Evolutionary conservation across 2,329 filamentous ascomycete genomes (phyloP), one percentile per base, ranked within the genome.

Genomic region (Fusarium graminum): DNA sequence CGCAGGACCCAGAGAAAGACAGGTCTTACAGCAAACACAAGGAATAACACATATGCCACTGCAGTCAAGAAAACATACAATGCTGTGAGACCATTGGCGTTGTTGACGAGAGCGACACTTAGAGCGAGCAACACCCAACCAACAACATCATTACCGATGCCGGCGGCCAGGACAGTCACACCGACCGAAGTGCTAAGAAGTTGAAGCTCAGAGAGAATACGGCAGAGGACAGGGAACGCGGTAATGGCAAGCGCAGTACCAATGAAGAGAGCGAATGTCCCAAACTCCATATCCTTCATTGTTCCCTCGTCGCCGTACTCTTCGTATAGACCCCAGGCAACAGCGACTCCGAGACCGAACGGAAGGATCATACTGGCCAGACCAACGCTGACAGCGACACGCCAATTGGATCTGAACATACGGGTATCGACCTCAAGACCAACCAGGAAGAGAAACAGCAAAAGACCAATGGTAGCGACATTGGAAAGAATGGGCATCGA

Each of bases 231-330:
- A 0, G 94, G 94, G 72, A 98, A 90, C 10, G 88, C 93, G 2
- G 94, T 97, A 70, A 98, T 98, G 28, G 93, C 92, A 78, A 97
- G 90, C 1, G 94, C 94, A 52, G 97, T 94, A 77, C 94, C 94
- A 67, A 97, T 92, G 75, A 98, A 98, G 28, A 86, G 78, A 63
- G 82, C 82, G 45, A 93, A 87, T 12, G 83, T 80, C 46, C 82
- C 82, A 60, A 87, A 87, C 19, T 76, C 72, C 59, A 86, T 82
- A 34, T 77, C 73, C 16, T 77, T 67, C 22, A 79, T 71, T 39
- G 77, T 76, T 5, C 72, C 66, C 32, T 84, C 81, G 12, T 74
- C 36, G 22, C 82, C 81, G 72, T 96, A 97, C 57, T 93, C 78
- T 59, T 93, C 79, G 72, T 93, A 96, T 13, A 97, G 77, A 1